These are phyloP conservation scores for Kalanchoe fedtschenkoi DNA, from an alignment of 164 flowering plant species.

Conservation along the genomic window DNA sequence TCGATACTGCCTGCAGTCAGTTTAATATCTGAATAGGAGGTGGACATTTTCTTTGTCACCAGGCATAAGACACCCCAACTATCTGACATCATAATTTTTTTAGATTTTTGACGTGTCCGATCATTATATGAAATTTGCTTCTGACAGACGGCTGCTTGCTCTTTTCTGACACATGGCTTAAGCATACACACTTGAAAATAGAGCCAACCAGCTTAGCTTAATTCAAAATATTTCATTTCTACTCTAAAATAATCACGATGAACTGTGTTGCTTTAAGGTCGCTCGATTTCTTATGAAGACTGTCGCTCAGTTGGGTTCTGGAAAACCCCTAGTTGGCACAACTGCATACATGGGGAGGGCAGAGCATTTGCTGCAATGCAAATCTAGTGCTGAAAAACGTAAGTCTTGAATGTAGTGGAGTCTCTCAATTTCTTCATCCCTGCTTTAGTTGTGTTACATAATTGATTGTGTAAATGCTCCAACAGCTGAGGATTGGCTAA, in stretches of 20 bases:
- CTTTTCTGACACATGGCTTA: too few relatives aligned
- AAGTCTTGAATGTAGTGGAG: not conserved
- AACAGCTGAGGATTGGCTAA: slow-evolving; percentile 90
- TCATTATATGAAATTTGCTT: too few relatives aligned
- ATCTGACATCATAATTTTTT: too few relatives aligned
- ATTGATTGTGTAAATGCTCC: not conserved
- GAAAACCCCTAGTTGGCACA: slow-evolving; percentile 71
- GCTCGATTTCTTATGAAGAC: slow-evolving; percentile 96
- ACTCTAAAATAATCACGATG: not conserved
- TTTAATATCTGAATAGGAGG: not conserved
- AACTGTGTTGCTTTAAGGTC: slow-evolving; percentile 39
- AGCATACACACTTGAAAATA: not conserved
- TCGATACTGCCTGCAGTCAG: not conserved
- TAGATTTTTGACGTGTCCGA: too few relatives aligned
- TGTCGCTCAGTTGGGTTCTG: slow-evolving; percentile 66
- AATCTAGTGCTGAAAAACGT: slow-evolving; percentile 53
- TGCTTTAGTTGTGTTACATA: not conserved
- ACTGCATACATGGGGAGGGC: slow-evolving; percentile 60
- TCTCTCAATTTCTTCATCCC: not conserved
- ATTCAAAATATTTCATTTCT: not conserved
- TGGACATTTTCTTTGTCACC: too few relatives aligned
- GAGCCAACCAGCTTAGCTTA: not conserved
- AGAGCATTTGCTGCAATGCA: slow-evolving; percentile 57
- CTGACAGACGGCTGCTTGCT: too few relatives aligned
- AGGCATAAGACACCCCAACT: too few relatives aligned